Conservation (phyloP, 2,329 filamentous ascomycete genomes). For the Penicillium sp. region DNA sequence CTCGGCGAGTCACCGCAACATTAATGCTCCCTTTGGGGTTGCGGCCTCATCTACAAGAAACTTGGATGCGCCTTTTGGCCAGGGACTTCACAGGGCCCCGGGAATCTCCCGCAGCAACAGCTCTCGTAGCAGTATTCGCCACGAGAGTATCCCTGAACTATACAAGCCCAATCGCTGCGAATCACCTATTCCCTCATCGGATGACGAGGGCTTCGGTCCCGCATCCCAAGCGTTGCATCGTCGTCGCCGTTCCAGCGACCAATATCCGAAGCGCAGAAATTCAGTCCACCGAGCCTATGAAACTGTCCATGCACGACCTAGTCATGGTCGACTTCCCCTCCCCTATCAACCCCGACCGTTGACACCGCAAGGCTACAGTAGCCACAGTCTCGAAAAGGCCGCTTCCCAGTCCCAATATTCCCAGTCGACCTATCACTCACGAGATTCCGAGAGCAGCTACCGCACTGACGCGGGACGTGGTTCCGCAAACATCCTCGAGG, state of each 20-base stretch:
- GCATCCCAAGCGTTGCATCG: constrained; percentile 5
- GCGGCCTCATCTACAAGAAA: constrained; percentile 3
- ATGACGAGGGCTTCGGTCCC: constrained; percentile 34
- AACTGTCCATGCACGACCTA: constrained; percentile 8
- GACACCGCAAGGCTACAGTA: constrained; percentile 24
- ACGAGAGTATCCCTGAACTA: constrained; percentile 17
- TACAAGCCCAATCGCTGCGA: constrained; percentile 20
- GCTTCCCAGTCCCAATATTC: constrained; percentile 24
- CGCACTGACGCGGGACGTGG: constrained; percentile 8
- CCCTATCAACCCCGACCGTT: constrained; percentile 14
- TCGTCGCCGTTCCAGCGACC: constrained; percentile 12
- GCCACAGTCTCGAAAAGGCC: constrained; percentile 18
- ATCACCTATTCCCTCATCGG: constrained; percentile 38
- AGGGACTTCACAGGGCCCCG: constrained; percentile 11
- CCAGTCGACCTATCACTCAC: constrained; percentile 19
- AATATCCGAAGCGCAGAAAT: constrained; percentile 7
- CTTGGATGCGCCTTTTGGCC: constrained; percentile 8
- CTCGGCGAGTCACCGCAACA: constrained; percentile 14
- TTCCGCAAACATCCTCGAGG: constrained; percentile 30
- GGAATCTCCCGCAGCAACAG: constrained; percentile 23
- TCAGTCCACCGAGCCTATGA: constrained; percentile 10
- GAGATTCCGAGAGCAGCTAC: constrained; percentile 18
- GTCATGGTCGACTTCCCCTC: constrained; percentile 8
- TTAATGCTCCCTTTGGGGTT: constrained; percentile 11
- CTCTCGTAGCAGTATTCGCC: constrained; percentile 22